A percentile compares a stretch with the other conserved stretches of the same genome.
phyloP scores from a whole-genome alignment of 306 rosid genomes.

The Cyamopsis tetragonoloba region DNA sequence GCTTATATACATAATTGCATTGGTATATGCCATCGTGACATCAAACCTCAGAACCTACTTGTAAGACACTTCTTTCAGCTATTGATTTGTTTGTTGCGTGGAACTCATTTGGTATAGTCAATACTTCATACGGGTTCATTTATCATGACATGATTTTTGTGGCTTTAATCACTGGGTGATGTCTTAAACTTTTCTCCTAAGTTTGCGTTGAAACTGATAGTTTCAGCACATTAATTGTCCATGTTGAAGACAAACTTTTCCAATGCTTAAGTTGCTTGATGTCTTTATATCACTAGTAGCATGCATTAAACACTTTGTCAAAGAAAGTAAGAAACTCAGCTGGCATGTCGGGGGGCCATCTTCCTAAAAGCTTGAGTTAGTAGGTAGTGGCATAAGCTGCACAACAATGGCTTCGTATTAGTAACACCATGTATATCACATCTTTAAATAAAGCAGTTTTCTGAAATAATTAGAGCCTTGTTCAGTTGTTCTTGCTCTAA shows the following conservation, averaged over 20 bases:
- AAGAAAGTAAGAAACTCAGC: background rate
- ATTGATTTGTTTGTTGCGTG: background rate
- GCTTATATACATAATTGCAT: constrained; percentile 95
- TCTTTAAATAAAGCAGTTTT: background rate
- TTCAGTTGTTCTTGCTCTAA: background rate
- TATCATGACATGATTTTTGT: background rate
- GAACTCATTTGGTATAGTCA: background rate
- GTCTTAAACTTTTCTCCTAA: constrained; percentile 7
- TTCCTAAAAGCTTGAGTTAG: background rate
- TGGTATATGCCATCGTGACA: constrained; percentile 96
- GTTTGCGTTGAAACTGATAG: background rate
- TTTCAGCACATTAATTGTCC: background rate
- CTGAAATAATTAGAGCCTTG: background rate
- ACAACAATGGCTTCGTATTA: constrained; percentile 3
- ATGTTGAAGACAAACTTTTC: constrained; percentile 1
- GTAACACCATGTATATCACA: background rate
- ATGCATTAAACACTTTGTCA: background rate
- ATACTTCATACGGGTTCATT: background rate
- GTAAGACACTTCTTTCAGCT: constrained; percentile 44
- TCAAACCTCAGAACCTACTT: constrained; percentile 96
- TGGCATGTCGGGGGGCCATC: background rate
- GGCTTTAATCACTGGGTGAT: background rate
- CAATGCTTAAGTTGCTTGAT: background rate
- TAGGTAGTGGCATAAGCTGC: constrained; percentile 8
- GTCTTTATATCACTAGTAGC: background rate